Evolutionary conservation across 495 filamentous ascomycete genomes (phyloP), one percentile per base, ranked within the genome.

Genomic region (Hyaloscypha finlandica): DNA sequence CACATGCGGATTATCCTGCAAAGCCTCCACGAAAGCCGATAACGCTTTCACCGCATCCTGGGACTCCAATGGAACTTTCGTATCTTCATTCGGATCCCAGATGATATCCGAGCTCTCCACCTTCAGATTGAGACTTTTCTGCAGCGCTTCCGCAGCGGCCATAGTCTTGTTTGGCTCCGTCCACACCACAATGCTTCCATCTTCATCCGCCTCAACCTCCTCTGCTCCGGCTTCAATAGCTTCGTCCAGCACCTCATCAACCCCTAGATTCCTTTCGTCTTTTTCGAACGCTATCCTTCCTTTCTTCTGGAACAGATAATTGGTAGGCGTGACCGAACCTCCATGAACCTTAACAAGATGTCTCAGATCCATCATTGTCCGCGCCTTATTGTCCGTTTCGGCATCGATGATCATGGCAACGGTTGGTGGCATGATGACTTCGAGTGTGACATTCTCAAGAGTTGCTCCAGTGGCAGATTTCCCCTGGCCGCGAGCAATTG

Each of bases 401-500:
- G 78, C 65, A 48, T 85, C 92, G 66, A 97, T 84, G 14, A 99
- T 87, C 16, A 93, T 80, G 9, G 91, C 93, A 22, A 97, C 85
- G 8, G 87, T 86, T 0, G 87, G 86, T 2, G 91, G 92, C 29
- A 96, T 76, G 68, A 98, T 90, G 3, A 89, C 90, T 80, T 99
- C 95, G 63, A 97, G 81, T 0, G 85, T 90, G 19, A 97, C 65
- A 39, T 78, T 79, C 73, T 98, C 94, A 6, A 98, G 84, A 6
- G 84, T 81, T 35, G 83, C 84, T 42, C 95, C 94, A 2, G 81
- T 83, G 0, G 86, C 73, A 31, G 92, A 91, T 35, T 87, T 81
- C 19, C 96, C 96, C 74, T 97, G 93, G 8, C 95, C 96, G 30
- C 93, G 86, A 14, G 90, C 88, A 67, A 98, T 89, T 61, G 95